Base-by-base conservation (phyloP, 805 yeast species). In the Phaffomyces opuntiae region DNA sequence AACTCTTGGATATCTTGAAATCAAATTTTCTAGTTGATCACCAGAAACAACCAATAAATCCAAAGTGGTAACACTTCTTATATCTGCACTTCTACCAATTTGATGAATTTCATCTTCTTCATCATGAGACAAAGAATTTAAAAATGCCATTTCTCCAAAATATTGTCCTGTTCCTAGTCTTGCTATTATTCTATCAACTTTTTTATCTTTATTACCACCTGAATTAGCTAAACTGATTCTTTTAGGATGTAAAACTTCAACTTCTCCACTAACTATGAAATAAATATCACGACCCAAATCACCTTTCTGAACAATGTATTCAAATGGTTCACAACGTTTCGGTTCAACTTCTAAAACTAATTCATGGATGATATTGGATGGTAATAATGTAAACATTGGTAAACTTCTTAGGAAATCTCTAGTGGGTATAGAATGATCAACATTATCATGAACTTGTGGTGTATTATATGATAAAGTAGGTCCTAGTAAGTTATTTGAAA, bases 111-210 rank as follows among this genome's bases (percentile, higher is more conserved):
- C 39, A 24, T 21, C 21, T 13, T 32, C 24, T 14, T 47, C 44
- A 5, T 48, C 40, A 39, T 64, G 59, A 24, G 67, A 62, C 19
- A 80, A 54, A 12, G 71, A 70, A 4, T 77, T 66, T 37, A 84
- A 62, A 53, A 83, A 84, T 0, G 87, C 76, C 81, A 83, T 80
- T 60, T 83, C 91, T 21, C 93, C 93, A 64, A 84, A 83, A 62
- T 81, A 83, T 32, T 80, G 73, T 19, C 85, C 87, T 14, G 77
- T 63, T 2, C 77, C 72, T 25, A 85, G 64, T 47, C 87, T 69
- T 5, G 86, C 88, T 35, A 79, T 59, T 1, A 73, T 66, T 33
- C 64, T 62, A 43, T 73, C 77, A 17, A 65, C 63, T 32, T 52
- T 55, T 27, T 51, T 49, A 9, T 51, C 54, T 27, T 40, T 47